A percentile compares a stretch with the other conserved stretches of the same genome.
Evolutionary conservation across 805 yeast genomes (phyloP).

Genomic region (Candida parachauliodes): DNA sequence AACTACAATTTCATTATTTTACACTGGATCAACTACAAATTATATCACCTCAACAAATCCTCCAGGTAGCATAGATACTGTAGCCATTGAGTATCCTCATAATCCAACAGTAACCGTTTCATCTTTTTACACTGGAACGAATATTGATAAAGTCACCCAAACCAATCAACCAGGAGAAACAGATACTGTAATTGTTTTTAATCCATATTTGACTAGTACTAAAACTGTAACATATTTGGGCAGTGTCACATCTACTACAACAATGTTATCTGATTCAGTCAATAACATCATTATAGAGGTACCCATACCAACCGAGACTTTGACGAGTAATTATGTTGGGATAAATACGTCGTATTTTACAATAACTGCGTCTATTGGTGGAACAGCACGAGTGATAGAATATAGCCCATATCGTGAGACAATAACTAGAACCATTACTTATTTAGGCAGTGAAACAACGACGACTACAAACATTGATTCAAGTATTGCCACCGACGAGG

Average conservation of each 20-base stretch:
- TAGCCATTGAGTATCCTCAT: constrained; percentile 12
- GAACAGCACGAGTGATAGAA: constrained; percentile 14
- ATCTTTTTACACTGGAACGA: neutral
- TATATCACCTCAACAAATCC: neutral
- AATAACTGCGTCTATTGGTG: constrained; percentile 15
- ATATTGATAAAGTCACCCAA: neutral
- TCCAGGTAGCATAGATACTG: constrained; percentile 7
- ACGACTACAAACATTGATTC: constrained; percentile 11
- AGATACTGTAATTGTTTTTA: constrained; percentile 9
- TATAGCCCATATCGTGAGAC: constrained; percentile 2
- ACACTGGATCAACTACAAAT: constrained; percentile 4
- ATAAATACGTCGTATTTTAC: constrained; percentile 13
- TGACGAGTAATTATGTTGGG: constrained; percentile 13
- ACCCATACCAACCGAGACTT: constrained; percentile 16
- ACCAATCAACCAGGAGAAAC: constrained; percentile 5
- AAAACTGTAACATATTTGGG: neutral
- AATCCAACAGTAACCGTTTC: constrained; percentile 6
- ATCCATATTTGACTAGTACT: constrained; percentile 10
- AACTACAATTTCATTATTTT: neutral
- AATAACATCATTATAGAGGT: constrained; percentile 15
- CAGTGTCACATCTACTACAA: neutral
- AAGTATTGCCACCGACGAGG: constrained; percentile 6
- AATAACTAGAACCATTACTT: constrained; percentile 8
- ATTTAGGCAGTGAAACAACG: constrained; percentile 9
- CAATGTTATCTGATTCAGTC: constrained; percentile 5